These are phyloP conservation scores for Trichoderma koningii DNA, from an alignment of 2,329 filamentous ascomycete genomes.

Conservation along the genomic window DNA sequence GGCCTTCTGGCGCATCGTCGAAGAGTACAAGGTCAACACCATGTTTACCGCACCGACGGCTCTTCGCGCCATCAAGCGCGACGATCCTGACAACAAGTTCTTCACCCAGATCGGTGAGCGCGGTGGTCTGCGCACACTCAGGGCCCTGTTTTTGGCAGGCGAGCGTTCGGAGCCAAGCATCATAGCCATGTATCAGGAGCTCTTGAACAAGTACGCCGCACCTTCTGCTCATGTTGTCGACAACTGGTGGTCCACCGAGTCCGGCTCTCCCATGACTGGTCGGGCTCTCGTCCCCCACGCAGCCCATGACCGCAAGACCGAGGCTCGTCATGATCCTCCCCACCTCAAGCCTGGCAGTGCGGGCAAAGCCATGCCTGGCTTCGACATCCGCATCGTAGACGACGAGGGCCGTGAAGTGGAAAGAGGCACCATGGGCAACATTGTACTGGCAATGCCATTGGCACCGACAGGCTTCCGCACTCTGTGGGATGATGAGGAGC, in stretches of 20 bases:
- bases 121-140: conserved; percentile 71
- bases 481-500: conserved; percentile 80
- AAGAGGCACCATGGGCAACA: conserved; percentile 83
- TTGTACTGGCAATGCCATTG: conserved; percentile 79
- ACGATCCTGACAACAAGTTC: conserved; percentile 73
- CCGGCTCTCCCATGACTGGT: conserved; percentile 60
- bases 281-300: conserved; percentile 59
- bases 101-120: conserved; percentile 65
- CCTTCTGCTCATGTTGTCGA: conserved; percentile 59
- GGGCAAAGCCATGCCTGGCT: conserved; percentile 88
- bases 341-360: conserved; percentile 80
- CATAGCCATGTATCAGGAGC: conserved; percentile 74
- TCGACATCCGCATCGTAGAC: conserved; percentile 82
- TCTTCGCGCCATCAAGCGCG: conserved; percentile 80
- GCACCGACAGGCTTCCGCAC: conserved; percentile 85
- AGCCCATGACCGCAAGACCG: conserved; percentile 54
- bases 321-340: conserved; percentile 47
- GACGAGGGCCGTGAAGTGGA: conserved; percentile 73
- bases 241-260: conserved; percentile 65
- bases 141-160: conserved; percentile 80
- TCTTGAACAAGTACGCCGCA: conserved; percentile 68
- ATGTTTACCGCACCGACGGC: conserved; percentile 88
- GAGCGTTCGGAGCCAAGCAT: conserved; percentile 89
- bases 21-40: conserved; percentile 81
- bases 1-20: conserved; percentile 83